phyloP scores from a whole-genome alignment of 208 protist species.

The Eutreptiella sp. region DNA sequence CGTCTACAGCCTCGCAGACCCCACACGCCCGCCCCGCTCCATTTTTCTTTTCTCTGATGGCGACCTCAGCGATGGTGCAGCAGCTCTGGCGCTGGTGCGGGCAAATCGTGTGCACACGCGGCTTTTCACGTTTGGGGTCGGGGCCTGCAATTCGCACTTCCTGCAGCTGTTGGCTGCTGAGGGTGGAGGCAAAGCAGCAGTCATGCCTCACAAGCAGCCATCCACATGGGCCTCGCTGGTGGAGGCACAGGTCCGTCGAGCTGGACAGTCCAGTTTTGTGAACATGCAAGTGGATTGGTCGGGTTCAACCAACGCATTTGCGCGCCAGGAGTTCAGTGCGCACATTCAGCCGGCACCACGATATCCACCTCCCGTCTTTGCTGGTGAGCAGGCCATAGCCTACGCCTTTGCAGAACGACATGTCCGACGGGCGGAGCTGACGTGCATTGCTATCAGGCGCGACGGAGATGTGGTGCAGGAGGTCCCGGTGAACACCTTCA shows the following conservation, averaged over 20 bases:
- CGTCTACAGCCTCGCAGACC: too few species aligned
- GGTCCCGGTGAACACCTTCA: background rate
- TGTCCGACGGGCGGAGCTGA: background rate
- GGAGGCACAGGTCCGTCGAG: background rate
- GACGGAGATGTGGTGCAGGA: slow-evolving; percentile 11
- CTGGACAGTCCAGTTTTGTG: background rate
- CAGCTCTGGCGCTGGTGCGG: background rate
- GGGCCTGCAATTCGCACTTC: background rate
- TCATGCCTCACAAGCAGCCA: background rate
- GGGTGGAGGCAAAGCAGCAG: background rate
- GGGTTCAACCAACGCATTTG: background rate
- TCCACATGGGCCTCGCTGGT: background rate
- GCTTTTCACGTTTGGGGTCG: slow-evolving; percentile 19
- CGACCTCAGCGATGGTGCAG: background rate
- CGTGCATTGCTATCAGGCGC: background rate
- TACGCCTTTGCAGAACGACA: background rate
- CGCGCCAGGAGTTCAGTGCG: background rate
- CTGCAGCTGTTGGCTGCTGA: background rate
- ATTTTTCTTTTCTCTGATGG: slow-evolving; percentile 26
- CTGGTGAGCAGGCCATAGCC: slow-evolving; percentile 6
- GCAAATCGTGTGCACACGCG: background rate
- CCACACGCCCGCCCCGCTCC: background rate
- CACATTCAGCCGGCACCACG: background rate
- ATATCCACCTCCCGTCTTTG: background rate
- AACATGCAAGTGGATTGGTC: slow-evolving; percentile 17